A percentile compares a stretch with the other conserved stretches of the same genome.
phyloP scores from a whole-genome alignment of 805 yeast genomes.

The Myxozyma neglecta region DNA sequence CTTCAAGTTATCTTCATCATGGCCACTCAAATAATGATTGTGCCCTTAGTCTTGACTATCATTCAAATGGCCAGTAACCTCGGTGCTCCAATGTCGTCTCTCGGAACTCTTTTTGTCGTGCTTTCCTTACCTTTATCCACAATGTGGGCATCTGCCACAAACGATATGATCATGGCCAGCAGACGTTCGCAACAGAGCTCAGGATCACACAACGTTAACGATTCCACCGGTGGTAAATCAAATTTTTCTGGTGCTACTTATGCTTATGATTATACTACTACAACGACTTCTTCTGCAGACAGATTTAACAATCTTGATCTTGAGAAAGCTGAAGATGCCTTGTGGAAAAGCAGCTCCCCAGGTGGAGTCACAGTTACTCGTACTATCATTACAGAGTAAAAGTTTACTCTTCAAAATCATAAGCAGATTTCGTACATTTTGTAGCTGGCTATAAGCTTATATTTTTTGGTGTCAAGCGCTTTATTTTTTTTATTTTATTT shows the following conservation, averaged over 20 bases:
- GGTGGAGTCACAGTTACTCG: slow-evolving; percentile 24
- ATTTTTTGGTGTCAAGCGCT: no score
- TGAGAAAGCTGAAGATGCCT: slow-evolving; percentile 14
- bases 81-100: slow-evolving; percentile 44
- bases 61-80: slow-evolving; percentile 48
- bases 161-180: slow-evolving; percentile 36
- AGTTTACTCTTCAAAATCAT: background rate
- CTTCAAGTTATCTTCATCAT: slow-evolving; percentile 78
- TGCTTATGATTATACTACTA: slow-evolving; percentile 3
- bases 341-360: background rate
- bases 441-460: no score
- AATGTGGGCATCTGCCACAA: slow-evolving; percentile 80
- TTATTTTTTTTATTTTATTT: background rate
- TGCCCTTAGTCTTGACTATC: slow-evolving; percentile 72
- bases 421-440: no score
- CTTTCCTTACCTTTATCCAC: slow-evolving; percentile 79
- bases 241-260: slow-evolving; percentile 5
- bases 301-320: slow-evolving; percentile 9
- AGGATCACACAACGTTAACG: background rate
- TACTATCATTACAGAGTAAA: slow-evolving; percentile 23
- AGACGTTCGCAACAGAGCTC: slow-evolving; percentile 16
- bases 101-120: slow-evolving; percentile 63
- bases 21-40: slow-evolving; percentile 75
- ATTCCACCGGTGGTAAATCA: slow-evolving; percentile 7
- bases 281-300: background rate